A percentile compares a stretch with the other conserved stretches of the same genome.
Conservation (phyloP, 345 rosid species). For the Iberis pinnata region DNA sequence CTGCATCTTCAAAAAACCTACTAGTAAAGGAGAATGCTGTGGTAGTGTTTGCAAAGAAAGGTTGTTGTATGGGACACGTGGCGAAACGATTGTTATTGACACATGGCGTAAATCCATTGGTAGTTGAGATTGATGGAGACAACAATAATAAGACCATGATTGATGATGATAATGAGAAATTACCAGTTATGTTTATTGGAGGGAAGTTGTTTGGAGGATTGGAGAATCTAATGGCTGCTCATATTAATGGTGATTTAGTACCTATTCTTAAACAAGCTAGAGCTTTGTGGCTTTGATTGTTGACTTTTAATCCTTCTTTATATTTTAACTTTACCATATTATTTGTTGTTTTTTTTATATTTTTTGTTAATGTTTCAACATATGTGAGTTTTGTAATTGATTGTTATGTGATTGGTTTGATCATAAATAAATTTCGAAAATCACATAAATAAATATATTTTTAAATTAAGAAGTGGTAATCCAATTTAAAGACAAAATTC, state of each 20-base stretch:
- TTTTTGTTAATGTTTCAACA: conserved; percentile 8
- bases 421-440: no score
- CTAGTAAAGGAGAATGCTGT: conserved; percentile 71
- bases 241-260: conserved; percentile 75
- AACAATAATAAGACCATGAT: conserved; percentile 34
- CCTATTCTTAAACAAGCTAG: conserved; percentile 85
- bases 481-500: no score
- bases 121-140: conserved; percentile 61
- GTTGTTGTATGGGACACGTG: conserved; percentile 96
- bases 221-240: conserved; percentile 85
- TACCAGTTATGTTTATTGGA: conserved; percentile 83
- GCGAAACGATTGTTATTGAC: conserved; percentile 58
- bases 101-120: conserved; percentile 76
- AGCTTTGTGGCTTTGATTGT: conserved; percentile 78
- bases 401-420: neutral
- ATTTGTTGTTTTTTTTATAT: conserved; percentile 2
- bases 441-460: no score
- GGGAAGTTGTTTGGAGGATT: conserved; percentile 84
- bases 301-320: neutral
- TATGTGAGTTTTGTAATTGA: conserved; percentile 18
- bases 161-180: conserved; percentile 39
- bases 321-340: no score
- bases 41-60: conserved; percentile 60
- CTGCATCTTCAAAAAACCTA: neutral
- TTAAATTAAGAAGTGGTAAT: no score